These are phyloP conservation scores for Trichoderma arundinaceum DNA, from an alignment of 2,329 filamentous ascomycete species.

Conservation along the genomic window DNA sequence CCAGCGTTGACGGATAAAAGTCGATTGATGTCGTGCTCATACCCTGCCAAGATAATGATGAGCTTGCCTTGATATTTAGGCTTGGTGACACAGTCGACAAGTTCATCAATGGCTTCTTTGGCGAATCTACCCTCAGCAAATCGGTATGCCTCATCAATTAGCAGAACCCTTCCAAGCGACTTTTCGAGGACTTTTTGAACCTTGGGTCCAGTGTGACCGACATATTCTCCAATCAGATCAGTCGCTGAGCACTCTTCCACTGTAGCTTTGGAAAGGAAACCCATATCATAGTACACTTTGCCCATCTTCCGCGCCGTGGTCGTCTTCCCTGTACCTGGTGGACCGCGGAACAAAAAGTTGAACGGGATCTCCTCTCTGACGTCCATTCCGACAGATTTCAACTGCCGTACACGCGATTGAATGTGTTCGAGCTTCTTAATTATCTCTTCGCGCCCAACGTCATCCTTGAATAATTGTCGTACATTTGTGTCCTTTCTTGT, in stretches of 20 bases:
- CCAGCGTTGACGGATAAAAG: constrained; percentile 67
- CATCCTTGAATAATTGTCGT: constrained; percentile 60
- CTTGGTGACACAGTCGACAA: constrained; percentile 60
- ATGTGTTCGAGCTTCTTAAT: constrained; percentile 60
- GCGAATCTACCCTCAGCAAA: constrained; percentile 62
- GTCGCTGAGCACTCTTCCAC: constrained; percentile 71
- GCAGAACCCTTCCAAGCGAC: constrained; percentile 68
- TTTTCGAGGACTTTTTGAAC: constrained; percentile 63
- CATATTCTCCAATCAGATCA: constrained; percentile 70
- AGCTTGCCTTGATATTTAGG: constrained; percentile 63
- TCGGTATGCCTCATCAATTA: constrained; percentile 76
- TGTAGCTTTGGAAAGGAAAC: constrained; percentile 64
- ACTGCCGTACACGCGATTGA: constrained; percentile 50
- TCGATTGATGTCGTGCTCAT: constrained; percentile 68
- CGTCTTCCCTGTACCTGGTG: constrained; percentile 74
- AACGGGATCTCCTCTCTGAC: constrained; percentile 59
- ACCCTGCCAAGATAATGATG: constrained; percentile 72
- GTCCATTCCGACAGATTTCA: constrained; percentile 40
- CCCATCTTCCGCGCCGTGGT: constrained; percentile 76
- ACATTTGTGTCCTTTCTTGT: constrained; percentile 52
- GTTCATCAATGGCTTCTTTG: constrained; percentile 60
- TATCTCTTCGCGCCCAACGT: constrained; percentile 63
- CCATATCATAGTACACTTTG: constrained; percentile 76
- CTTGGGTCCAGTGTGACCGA: constrained; percentile 74
- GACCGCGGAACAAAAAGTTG: constrained; percentile 71